These are phyloP conservation scores for Lentinula guzmanii DNA, from an alignment of 768 basidiomycete genomes.

Conservation along the genomic window DNA sequence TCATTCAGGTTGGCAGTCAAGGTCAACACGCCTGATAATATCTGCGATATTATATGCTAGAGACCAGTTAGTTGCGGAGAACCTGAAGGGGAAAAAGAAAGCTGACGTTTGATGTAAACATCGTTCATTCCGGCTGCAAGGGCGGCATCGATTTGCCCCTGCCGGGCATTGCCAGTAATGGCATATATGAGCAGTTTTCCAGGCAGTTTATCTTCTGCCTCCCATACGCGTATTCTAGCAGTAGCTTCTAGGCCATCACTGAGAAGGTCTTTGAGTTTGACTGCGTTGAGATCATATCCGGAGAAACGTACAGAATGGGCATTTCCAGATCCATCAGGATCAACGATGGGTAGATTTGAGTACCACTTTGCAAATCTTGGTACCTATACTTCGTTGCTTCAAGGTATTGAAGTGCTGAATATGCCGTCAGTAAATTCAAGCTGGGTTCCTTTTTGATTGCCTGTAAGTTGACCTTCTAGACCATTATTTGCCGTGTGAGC, in stretches of 20 bases:
- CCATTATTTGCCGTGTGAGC: slow-evolving; percentile 2
- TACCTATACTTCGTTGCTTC: background rate
- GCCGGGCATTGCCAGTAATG: slow-evolving; percentile 6
- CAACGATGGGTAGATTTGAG: background rate
- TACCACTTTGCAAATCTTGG: background rate
- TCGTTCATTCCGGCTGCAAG: slow-evolving; percentile 9
- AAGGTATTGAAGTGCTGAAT: background rate
- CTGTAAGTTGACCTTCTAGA: background rate
- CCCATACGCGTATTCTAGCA: slow-evolving; percentile 6
- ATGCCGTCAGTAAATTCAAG: background rate
- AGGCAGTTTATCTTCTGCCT: slow-evolving; percentile 1
- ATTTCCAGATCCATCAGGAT: slow-evolving; percentile 9
- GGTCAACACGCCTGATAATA: background rate
- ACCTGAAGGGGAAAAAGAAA: no score
- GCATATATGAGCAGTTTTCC: slow-evolving; percentile 3
- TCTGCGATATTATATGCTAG: background rate
- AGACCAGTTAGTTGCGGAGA: background rate
- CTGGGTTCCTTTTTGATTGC: no score
- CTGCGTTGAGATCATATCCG: no score
- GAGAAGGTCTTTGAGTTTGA: no score
- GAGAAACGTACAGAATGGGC: slow-evolving; percentile 4
- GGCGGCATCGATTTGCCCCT: slow-evolving; percentile 5
- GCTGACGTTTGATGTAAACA: slow-evolving; percentile 8
- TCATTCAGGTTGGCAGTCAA: background rate
- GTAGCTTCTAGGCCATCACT: slow-evolving; percentile 4